Percentiles rank a stretch among this genome's conserved stretches.
Conservation (phyloP, 805 yeast species). For the Pichia occidentalis region DNA sequence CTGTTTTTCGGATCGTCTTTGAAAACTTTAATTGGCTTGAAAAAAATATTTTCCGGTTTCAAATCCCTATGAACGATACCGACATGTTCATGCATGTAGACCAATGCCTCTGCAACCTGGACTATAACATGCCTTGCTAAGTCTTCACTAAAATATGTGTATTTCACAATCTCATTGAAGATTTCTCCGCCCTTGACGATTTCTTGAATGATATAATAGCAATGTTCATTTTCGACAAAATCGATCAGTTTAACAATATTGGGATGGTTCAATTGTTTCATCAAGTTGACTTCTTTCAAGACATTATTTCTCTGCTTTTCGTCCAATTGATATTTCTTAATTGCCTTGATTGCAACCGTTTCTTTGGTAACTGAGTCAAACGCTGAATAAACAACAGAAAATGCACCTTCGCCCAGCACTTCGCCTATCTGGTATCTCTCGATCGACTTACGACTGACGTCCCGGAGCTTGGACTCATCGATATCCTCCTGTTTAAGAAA, state of each 20-base stretch:
- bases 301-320: constrained; percentile 59
- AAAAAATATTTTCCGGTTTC: constrained; percentile 73
- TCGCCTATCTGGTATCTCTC: constrained; percentile 38
- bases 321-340: constrained; percentile 65
- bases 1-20: constrained; percentile 31
- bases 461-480: constrained; percentile 16
- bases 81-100: constrained; percentile 62
- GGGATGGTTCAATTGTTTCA: constrained; percentile 58
- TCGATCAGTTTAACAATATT: constrained; percentile 60
- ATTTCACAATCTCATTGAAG: constrained; percentile 71
- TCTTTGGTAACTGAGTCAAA: constrained; percentile 32
- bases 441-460: constrained; percentile 21
- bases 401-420: constrained; percentile 57
- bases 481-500: constrained; percentile 29
- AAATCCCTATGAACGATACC: constrained; percentile 82
- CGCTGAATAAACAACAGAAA: constrained; percentile 49
- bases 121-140: constrained; percentile 64
- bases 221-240: constrained; percentile 54
- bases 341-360: constrained; percentile 49
- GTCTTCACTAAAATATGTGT: constrained; percentile 70
- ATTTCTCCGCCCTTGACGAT: constrained; percentile 73
- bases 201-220: constrained; percentile 68
- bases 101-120: constrained; percentile 64
- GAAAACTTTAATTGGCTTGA: constrained; percentile 48
- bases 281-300: constrained; percentile 71